Percentiles rank a stretch among this genome's conserved stretches.
These are phyloP conservation scores for Inonotus hispidus DNA, from an alignment of 1,284 basidiomycete species.

Conservation along the genomic window DNA sequence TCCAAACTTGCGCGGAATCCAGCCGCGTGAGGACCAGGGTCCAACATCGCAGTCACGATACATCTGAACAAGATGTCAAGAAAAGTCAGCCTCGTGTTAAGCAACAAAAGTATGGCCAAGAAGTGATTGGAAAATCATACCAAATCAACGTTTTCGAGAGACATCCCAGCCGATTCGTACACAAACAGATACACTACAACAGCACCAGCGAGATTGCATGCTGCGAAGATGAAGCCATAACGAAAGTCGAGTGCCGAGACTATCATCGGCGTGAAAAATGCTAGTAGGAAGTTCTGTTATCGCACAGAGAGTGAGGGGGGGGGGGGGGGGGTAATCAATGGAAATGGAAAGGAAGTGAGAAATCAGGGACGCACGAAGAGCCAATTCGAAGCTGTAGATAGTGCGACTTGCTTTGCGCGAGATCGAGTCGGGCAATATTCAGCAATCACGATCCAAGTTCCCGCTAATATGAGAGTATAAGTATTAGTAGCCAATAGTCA, in stretches of 20 bases:
- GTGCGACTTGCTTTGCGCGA: slow-evolving; percentile 71
- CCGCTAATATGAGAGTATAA: slow-evolving; percentile 27
- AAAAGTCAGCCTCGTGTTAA: slow-evolving; percentile 28
- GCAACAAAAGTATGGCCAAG: neutral
- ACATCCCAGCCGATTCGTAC: slow-evolving; percentile 68
- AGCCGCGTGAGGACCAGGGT: neutral
- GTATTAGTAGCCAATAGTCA: neutral
- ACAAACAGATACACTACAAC: slow-evolving; percentile 72
- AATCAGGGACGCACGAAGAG: slow-evolving; percentile 32
- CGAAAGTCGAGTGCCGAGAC: slow-evolving; percentile 48
- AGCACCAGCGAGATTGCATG: slow-evolving; percentile 55
- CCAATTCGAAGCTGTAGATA: slow-evolving; percentile 69
- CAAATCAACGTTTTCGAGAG: slow-evolving; percentile 65
- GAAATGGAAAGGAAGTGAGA: neutral
- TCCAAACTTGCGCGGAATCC: neutral
- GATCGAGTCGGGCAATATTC: slow-evolving; percentile 76
- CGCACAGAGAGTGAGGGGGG: no score
- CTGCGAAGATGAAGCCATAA: slow-evolving; percentile 68
- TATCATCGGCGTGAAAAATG: slow-evolving; percentile 74
- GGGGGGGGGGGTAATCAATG: no score
- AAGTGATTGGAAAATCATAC: slow-evolving; percentile 27
- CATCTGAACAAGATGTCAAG: slow-evolving; percentile 31
- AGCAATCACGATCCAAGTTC: slow-evolving; percentile 71
- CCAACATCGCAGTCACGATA: neutral
- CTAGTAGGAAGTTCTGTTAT: slow-evolving; percentile 61